phyloP scores from a whole-genome alignment of 2,329 filamentous ascomycete genomes.

The Alternaria panax region DNA sequence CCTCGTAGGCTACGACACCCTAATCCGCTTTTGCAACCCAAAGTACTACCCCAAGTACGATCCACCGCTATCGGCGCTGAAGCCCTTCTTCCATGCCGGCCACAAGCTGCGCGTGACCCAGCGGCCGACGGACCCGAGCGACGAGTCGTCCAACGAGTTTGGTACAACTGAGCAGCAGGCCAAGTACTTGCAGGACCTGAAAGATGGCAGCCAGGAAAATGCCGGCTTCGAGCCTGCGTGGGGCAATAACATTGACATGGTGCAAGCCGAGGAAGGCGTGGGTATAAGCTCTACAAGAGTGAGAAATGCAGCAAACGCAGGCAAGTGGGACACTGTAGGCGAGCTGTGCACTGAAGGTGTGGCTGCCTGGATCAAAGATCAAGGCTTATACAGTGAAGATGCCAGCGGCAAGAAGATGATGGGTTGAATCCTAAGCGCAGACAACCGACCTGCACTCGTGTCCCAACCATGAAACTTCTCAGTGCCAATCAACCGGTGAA shows the following conservation, averaged over 20 bases:
- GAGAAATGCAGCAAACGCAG: conserved; percentile 61
- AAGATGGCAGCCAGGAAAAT: conserved; percentile 56
- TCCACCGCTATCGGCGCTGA: conserved; percentile 62
- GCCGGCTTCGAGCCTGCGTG: conserved; percentile 66
- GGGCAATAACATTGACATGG: conserved; percentile 67
- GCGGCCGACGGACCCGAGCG: conserved; percentile 56
- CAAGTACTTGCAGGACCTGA: conserved; percentile 62
- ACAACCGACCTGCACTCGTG: not conserved
- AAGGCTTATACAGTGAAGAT: conserved; percentile 63
- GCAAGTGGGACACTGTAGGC: conserved; percentile 58
- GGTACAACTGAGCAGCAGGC: conserved; percentile 64
- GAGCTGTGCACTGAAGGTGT: conserved; percentile 66
- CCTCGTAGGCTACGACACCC: conserved; percentile 77
- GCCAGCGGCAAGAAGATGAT: conserved; percentile 48
- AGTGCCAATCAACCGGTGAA: not conserved
- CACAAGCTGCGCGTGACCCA: conserved; percentile 70
- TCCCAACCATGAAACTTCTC: not conserved
- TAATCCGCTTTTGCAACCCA: conserved; percentile 74
- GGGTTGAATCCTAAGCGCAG: conserved; percentile 30
- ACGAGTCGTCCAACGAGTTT: conserved; percentile 61
- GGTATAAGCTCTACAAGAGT: conserved; percentile 68
- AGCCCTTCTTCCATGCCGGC: conserved; percentile 66
- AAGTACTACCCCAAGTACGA: conserved; percentile 69
- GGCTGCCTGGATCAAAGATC: conserved; percentile 63
- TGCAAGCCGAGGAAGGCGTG: conserved; percentile 58